Conservation (phyloP, 306 rosid species). For the Quercus variabilis region DNA sequence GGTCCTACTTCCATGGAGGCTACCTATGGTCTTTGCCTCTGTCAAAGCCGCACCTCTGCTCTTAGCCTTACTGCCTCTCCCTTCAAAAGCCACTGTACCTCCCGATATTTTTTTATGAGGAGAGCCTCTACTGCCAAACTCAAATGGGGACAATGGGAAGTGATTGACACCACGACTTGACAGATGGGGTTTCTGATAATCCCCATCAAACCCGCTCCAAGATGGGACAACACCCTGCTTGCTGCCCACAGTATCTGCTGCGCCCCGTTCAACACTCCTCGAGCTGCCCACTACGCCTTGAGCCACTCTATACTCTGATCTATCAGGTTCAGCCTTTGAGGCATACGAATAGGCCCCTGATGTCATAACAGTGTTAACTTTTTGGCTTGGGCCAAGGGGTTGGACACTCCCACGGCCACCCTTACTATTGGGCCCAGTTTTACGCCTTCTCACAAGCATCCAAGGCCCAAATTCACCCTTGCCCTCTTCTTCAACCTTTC, state of each 20-base stretch:
- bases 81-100: fast-evolving
- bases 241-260: fast-evolving
- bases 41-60: fast-evolving
- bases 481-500: fast-evolving
- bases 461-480: too few relatives aligned
- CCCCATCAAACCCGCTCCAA: too few relatives aligned
- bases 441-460: fast-evolving
- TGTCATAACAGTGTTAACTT: fast-evolving
- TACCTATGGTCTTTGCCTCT: fast-evolving
- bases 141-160: fast-evolving
- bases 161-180: fast-evolving
- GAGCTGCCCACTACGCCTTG: fast-evolving
- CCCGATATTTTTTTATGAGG: fast-evolving
- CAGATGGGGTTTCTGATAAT: too few relatives aligned
- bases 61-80: fast-evolving
- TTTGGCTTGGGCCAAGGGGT: too few relatives aligned
- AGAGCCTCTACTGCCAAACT: too few relatives aligned
- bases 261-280: fast-evolving
- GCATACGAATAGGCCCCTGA: fast-evolving
- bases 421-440: fast-evolving
- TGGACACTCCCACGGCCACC: too few relatives aligned
- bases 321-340: too few relatives aligned
- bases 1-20: too few relatives aligned
- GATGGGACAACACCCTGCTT: too few relatives aligned
- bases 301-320: fast-evolving